Evolutionary conservation across 2,329 filamentous ascomycete genomes (phyloP).

Genomic region (Arthrobotrys iridis): DNA sequence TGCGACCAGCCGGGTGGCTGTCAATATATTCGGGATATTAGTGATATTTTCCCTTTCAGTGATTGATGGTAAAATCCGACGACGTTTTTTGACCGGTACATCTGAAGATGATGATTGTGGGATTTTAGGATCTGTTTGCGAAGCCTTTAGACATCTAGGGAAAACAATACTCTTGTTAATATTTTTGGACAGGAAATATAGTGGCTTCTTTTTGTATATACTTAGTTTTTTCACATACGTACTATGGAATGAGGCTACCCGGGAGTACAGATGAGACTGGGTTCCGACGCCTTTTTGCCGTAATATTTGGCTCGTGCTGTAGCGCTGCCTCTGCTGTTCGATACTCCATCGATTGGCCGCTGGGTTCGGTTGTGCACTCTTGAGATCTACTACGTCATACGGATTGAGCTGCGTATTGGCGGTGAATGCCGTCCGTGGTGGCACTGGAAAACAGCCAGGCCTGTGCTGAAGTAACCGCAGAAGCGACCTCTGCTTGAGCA

Average conservation of each 20-base stretch:
- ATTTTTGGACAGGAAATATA: neutral
- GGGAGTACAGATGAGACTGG: neutral
- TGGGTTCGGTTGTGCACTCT: neutral
- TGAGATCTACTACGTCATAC: neutral
- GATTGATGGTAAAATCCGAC: conserved; percentile 34
- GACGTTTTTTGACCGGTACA: conserved; percentile 10
- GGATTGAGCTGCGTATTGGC: neutral
- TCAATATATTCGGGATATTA: conserved; percentile 93
- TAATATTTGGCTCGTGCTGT: neutral
- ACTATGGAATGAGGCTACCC: conserved; percentile 39
- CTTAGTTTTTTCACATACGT: conserved; percentile 34
- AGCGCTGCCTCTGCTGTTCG: neutral
- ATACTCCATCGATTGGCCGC: neutral
- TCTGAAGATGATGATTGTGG: neutral
- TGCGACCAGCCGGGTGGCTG: conserved; percentile 81
- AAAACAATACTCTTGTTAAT: neutral
- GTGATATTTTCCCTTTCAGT: conserved; percentile 85
- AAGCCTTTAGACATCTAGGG: conserved; percentile 15
- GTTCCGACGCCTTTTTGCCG: neutral
- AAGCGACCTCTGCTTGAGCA: conserved; percentile 22
- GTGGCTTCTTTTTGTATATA: neutral
- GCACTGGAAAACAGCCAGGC: neutral
- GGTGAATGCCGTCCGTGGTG: neutral
- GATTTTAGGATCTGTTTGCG: neutral
- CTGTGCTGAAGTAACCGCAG: conserved; percentile 15